phyloP scores from a whole-genome alignment of 306 rosid genomes.

The Vicia villosa region DNA sequence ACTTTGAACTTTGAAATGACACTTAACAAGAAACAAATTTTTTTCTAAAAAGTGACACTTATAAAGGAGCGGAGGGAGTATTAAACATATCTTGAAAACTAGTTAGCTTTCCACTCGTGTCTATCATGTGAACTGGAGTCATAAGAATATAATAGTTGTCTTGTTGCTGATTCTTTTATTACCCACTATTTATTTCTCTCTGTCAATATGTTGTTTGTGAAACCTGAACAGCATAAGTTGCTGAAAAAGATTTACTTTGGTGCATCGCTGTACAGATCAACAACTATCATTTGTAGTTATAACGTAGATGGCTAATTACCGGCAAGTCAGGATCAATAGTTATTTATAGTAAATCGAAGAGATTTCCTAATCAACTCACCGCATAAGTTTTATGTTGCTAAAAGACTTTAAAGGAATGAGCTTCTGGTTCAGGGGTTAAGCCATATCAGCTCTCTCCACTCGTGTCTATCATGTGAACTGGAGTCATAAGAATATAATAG shows the following conservation, averaged over 20 bases:
- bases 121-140: conserved; percentile 33
- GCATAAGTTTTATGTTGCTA: not conserved
- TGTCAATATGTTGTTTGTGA: conserved; percentile 25
- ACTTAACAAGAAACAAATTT: too few species aligned
- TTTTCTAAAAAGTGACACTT: too few species aligned
- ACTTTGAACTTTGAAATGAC: too few species aligned
- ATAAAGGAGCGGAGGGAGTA: too few species aligned
- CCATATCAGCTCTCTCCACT: conserved; percentile 6
- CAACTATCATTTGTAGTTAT: conserved; percentile 14
- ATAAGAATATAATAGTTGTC: conserved; percentile 26
- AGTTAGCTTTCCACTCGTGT: conserved; percentile 26
- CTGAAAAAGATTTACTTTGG: conserved; percentile 2
- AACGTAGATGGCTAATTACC: conserved; percentile 11
- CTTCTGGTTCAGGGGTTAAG: conserved; percentile 6
- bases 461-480: conserved; percentile 27
- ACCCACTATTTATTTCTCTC: conserved; percentile 10
- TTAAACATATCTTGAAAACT: conserved; percentile 35
- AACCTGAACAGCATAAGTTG: conserved; percentile 20
- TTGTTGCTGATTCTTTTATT: conserved; percentile 2
- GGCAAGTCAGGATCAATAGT: conserved; percentile 2
- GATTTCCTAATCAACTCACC: not conserved
- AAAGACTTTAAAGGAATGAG: not conserved
- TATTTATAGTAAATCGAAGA: conserved; percentile 7
- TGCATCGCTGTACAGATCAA: not conserved
- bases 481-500: conserved; percentile 28